Evolutionary conservation across 2,329 filamentous ascomycete genomes (phyloP), one percentile per base, ranked within the genome.

Genomic region (Diatrype stigma): DNA sequence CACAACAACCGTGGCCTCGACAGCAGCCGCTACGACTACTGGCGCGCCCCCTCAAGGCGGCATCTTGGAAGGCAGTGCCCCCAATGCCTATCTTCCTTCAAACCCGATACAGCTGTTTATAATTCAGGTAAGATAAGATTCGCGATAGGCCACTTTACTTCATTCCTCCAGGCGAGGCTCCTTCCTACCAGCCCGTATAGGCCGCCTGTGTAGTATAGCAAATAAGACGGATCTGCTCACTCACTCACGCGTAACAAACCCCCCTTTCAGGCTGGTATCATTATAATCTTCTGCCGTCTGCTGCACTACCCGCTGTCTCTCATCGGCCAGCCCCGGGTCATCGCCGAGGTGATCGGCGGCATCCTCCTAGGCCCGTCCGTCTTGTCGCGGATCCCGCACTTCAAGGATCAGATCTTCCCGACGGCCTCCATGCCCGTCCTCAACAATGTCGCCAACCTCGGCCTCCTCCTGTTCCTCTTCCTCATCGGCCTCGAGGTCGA

Each of bases 71-170:
- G 84, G 85, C 42, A 71, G 80, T 48, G 84, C 90, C 56, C 89
- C 89, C 1, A 77, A 86, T 28, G 65, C 78, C 28, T 90, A 87
- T 70, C 82, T 87, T 59, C 62, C 85, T 11, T 86, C 81, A 51
- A 86, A 90, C 57, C 89, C 88, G 6, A 85, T 92, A 55, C 81
- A 83, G 44, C 69, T 89, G 45, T 90, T 92, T 69, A 89, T 91
- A 61, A 86, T 91, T 46, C 87, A 91, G 82, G 73, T 74, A 60
- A 42, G 66, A 54, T 11, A 8, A 12, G 26, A 35, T 44, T 22
- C 16, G 11, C 21, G n/a, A 23, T 40, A 21, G 26, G 22, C 45
- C 30, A 6, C 48, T 21, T 19, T 30, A 37, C 34, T n/a, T n/a
- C 35, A n/a, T 12, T 12, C 21, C 14, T 12, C 30, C 2, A 10